Evolutionary conservation across 345 rosid genomes (phyloP), one percentile per base, ranked within the genome.

Genomic region (Hevea brasiliensis): DNA sequence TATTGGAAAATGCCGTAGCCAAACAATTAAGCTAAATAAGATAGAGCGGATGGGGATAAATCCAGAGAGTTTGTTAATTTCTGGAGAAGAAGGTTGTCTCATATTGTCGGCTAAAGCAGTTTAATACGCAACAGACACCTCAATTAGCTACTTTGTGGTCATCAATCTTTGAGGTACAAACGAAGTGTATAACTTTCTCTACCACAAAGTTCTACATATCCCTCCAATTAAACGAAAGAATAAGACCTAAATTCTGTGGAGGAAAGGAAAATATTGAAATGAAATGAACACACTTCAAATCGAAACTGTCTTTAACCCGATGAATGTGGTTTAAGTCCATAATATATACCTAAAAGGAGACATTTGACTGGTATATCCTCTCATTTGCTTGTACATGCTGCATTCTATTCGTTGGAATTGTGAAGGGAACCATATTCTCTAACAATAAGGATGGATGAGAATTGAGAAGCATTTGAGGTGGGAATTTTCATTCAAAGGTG

Each of bases 371-470:
- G 2, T 72, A 54, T 51, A 40, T 56, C 61, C 72, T 50, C 6
- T 17, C 53, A 50, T 42, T 7, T 42, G 20, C 18, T 23, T 20
- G 21, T 15, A 27, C 40, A 37, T 23, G 21, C 32, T 47, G 29
- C 6, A 20, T 13, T 50, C 8, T 8, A 37, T 5, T 41, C 71
- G 12, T 41, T 41, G 8, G 0, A 5, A 1, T 45, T 66, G 1
- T 8, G 7, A 14, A n/a, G n/a, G n/a, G 81, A 82, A 85, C 82
- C 78, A 23, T 63, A 85, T 85, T 77, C 88, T 54, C 68, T 66
- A 27, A 58, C 75, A 82, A 48, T 32, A 79, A 79, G 79, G 77
- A 66, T 84, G 85, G 76, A 63, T 26, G 76, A 53, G 70, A 71
- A 48, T 48, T 51, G n/a, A 60, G 51, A 47, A 21, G 48, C 60